A percentile compares a stretch with the other conserved stretches of the same genome.
These are phyloP conservation scores for Phaeosphaeriaceae sp. DNA, from an alignment of 2,329 filamentous ascomycete genomes.

Conservation along the genomic window DNA sequence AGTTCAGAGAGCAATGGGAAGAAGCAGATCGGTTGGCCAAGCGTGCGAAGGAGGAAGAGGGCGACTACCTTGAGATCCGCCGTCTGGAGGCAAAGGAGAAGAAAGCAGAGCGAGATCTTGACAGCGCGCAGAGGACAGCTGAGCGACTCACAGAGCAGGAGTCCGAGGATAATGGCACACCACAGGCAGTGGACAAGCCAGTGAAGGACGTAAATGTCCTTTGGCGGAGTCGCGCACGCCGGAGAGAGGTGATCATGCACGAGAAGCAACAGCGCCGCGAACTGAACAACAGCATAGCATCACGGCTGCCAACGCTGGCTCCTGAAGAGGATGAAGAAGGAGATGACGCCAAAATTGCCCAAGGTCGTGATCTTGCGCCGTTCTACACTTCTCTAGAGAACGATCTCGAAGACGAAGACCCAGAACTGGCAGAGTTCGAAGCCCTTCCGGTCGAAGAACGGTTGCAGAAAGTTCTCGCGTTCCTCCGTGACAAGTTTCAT, in stretches of 20 bases:
- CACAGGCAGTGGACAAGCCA: constrained; percentile 53
- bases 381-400: constrained; percentile 64
- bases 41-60: constrained; percentile 55
- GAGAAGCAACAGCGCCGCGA: constrained; percentile 54
- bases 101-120: constrained; percentile 69
- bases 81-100: constrained; percentile 44
- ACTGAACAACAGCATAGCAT: constrained; percentile 40
- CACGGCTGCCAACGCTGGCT: constrained; percentile 64
- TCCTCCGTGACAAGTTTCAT: constrained; percentile 72
- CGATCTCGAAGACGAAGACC: constrained; percentile 78
- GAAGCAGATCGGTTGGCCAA: constrained; percentile 41
- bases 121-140: constrained; percentile 81
- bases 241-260: constrained; percentile 72
- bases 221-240: constrained; percentile 77
- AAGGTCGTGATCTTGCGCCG: constrained; percentile 64
- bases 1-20: constrained; percentile 55
- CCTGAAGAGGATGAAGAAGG: constrained; percentile 73
- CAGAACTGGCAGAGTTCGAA: constrained; percentile 82
- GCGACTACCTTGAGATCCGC: constrained; percentile 44
- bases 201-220: constrained; percentile 76
- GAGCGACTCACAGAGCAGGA: constrained; percentile 70
- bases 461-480: constrained; percentile 69
- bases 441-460: constrained; percentile 70
- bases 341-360: constrained; percentile 72
- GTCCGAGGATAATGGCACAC: constrained; percentile 28